Percentiles rank a stretch among this genome's conserved stretches.
Evolutionary conservation across 352 stramenopile species (phyloP).

Genomic region (Globisporangium spiculum): DNA sequence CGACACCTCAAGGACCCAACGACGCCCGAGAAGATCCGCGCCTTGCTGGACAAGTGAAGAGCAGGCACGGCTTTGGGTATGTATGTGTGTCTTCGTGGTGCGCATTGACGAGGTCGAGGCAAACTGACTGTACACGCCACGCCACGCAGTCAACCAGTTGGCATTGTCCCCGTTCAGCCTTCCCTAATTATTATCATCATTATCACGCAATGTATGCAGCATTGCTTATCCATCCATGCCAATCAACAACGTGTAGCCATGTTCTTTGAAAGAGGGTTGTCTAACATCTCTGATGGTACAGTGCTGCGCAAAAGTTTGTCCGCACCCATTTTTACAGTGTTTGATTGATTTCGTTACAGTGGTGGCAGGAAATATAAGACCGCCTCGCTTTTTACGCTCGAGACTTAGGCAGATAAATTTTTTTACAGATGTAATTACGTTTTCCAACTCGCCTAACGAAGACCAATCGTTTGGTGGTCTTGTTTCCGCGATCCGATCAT

Average conservation of each 20-base stretch:
- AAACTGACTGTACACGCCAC: background rate
- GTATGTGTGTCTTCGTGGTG: constrained; percentile 11
- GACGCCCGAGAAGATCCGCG: constrained; percentile 46
- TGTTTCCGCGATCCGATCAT: no score
- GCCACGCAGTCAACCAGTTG: background rate
- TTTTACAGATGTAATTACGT: no score
- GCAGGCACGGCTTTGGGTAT: background rate
- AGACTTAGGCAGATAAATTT: no score
- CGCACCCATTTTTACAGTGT: no score
- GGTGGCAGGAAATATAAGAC: no score
- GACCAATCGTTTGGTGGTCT: no score
- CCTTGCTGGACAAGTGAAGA: constrained; percentile 31
- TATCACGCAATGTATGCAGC: background rate
- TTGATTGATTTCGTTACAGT: no score
- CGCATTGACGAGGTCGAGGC: background rate
- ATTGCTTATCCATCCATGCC: background rate
- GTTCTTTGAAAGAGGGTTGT: background rate
- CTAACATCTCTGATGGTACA: background rate
- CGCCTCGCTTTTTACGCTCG: no score
- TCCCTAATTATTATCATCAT: background rate
- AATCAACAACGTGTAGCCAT: constrained; percentile 6
- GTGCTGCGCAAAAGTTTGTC: background rate
- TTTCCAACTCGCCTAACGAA: no score
- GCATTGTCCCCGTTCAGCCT: no score
- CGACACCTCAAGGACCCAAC: constrained; percentile 45